These are phyloP conservation scores for Periglandula ipomoeae DNA, from an alignment of 2,329 filamentous ascomycete species.

Conservation along the genomic window DNA sequence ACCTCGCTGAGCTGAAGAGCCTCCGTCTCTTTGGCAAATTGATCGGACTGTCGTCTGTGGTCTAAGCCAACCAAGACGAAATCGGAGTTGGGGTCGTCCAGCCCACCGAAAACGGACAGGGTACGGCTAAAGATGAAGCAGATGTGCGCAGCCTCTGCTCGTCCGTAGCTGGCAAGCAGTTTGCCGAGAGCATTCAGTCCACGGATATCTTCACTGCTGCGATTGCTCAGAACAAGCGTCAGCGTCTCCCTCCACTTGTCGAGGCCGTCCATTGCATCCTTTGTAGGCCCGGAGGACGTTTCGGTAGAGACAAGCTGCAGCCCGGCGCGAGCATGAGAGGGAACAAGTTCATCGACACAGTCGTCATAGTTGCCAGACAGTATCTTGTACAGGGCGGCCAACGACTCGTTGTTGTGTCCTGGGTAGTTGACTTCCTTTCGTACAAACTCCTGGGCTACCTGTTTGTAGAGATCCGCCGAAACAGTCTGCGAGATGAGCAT, in stretches of 20 bases:
- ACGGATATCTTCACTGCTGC: constrained; percentile 67
- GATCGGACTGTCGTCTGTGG: constrained; percentile 60
- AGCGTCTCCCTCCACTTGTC: constrained; percentile 94
- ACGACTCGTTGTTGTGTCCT: constrained; percentile 71
- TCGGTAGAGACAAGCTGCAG: constrained; percentile 83
- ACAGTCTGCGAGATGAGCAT: constrained; percentile 76
- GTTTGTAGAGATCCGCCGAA: constrained; percentile 79
- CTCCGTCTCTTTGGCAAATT: constrained; percentile 73
- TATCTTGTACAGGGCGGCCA: constrained; percentile 87
- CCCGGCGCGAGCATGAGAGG: constrained; percentile 82
- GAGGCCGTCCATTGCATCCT: constrained; percentile 72
- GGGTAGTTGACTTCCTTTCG: constrained; percentile 84
- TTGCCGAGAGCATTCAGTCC: constrained; percentile 74
- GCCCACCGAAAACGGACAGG: constrained; percentile 64
- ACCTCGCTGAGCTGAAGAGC: constrained; percentile 90
- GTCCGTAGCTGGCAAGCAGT: constrained; percentile 74
- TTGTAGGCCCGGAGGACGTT: constrained; percentile 48
- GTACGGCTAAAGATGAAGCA: constrained; percentile 82
- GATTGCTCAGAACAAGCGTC: constrained; percentile 76
- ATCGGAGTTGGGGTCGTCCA: constrained; percentile 69
- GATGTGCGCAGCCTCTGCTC: constrained; percentile 84
- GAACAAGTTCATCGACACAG: constrained; percentile 90
- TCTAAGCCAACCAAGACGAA: constrained; percentile 83
- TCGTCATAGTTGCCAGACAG: constrained; percentile 92
- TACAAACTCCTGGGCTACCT: constrained; percentile 91